Percentiles rank a stretch among this genome's conserved stretches.
Conservation (phyloP, 2,329 filamentous ascomycete genomes). For the Aspergillus felis region DNA sequence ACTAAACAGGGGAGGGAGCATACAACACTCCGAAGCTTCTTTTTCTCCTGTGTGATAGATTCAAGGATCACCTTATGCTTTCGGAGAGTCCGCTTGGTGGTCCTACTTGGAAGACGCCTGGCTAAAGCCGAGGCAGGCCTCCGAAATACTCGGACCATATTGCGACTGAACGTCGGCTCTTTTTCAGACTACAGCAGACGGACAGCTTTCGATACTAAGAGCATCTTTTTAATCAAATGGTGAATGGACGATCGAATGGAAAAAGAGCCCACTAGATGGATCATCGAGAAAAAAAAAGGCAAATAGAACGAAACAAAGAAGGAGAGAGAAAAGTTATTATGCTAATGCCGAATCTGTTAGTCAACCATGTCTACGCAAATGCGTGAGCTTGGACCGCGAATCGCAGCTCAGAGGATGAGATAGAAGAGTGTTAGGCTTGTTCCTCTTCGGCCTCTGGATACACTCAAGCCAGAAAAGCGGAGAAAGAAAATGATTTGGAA, state of each 20-base stretch:
- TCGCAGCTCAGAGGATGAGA: background rate
- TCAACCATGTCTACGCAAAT: constrained; percentile 16
- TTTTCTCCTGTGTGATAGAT: constrained; percentile 56
- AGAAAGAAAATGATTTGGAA: background rate
- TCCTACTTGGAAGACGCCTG: constrained; percentile 31
- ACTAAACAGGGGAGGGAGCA: constrained; percentile 22
- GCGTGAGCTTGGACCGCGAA: constrained; percentile 4
- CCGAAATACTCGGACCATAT: constrained; percentile 36
- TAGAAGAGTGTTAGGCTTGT: background rate
- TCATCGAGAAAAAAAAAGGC: background rate
- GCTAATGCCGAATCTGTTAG: constrained; percentile 9
- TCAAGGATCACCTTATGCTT: constrained; percentile 58
- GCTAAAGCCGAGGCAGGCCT: constrained; percentile 31
- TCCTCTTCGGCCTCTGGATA: background rate
- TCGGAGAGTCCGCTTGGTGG: constrained; percentile 31
- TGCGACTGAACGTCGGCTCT: constrained; percentile 14
- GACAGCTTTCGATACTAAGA: constrained; percentile 15
- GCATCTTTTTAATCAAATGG: constrained; percentile 13
- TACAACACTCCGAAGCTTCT: constrained; percentile 53
- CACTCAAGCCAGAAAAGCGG: background rate
- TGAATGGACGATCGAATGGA: background rate
- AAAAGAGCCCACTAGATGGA: background rate
- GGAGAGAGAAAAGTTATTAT: constrained; percentile 1
- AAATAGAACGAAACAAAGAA: background rate
- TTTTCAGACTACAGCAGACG: constrained; percentile 14